phyloP scores from a whole-genome alignment of 1,139 yeast species.

The Candida glucosophila region DNA sequence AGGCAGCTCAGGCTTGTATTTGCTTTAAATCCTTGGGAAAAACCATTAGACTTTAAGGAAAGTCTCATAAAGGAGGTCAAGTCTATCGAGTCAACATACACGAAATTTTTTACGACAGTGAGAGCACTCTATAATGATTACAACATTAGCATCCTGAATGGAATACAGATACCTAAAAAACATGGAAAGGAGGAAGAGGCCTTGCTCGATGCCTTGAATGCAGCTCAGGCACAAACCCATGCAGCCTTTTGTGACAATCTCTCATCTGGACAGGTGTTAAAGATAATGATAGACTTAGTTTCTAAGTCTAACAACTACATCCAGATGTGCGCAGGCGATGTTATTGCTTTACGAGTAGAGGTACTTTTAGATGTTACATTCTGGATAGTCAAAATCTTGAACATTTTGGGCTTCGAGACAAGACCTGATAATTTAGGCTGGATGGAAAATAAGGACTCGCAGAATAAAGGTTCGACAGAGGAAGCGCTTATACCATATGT shows the following conservation, averaged over 20 bases:
- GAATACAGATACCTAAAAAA: conserved; percentile 48
- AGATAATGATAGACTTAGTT: conserved; percentile 58
- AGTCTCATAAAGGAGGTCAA: conserved; percentile 68
- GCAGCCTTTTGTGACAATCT: conserved; percentile 82
- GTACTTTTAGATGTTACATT: conserved; percentile 53
- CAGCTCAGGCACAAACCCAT: conserved; percentile 58
- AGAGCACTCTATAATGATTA: conserved; percentile 67
- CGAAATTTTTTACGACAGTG: conserved; percentile 76
- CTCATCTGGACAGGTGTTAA: conserved; percentile 67
- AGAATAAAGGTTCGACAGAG: conserved; percentile 30
- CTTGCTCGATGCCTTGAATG: conserved; percentile 42
- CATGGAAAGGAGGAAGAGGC: conserved; percentile 43
- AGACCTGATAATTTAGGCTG: conserved; percentile 75
- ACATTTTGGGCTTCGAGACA: conserved; percentile 66
- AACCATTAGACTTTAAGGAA: conserved; percentile 86
- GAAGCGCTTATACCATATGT: conserved; percentile 74
- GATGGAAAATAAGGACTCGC: conserved; percentile 30
- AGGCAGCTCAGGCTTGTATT: conserved; percentile 87
- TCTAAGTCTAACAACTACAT: conserved; percentile 68
- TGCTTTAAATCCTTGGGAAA: conserved; percentile 88
- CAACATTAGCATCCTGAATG: conserved; percentile 39
- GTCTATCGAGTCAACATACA: conserved; percentile 62
- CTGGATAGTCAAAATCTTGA: conserved; percentile 65
- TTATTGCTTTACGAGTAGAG: conserved; percentile 48
- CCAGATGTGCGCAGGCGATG: conserved; percentile 37